Conservation (phyloP, 352 stramenopile species). For the Pythium insidiosum region DNA sequence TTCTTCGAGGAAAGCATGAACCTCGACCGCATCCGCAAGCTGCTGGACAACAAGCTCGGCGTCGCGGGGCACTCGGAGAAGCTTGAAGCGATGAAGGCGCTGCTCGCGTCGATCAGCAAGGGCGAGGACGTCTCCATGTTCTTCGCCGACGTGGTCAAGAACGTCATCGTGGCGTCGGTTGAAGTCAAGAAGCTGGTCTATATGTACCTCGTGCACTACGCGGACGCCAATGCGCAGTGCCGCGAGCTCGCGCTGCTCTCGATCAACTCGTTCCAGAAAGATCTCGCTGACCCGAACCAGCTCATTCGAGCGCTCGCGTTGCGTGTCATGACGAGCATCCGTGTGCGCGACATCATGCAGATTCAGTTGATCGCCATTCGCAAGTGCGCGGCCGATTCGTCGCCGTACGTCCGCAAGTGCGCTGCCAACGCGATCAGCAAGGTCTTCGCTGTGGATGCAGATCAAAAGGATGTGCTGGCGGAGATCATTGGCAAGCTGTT, state of each 20-base stretch:
- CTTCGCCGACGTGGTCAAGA: constrained; percentile 97
- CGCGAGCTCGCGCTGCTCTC: constrained; percentile 94
- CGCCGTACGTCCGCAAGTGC: constrained; percentile 97
- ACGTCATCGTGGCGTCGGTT: constrained; percentile 90
- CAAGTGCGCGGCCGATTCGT: constrained; percentile 88
- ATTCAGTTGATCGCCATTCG: constrained; percentile 97
- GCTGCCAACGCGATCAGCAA: constrained; percentile 95
- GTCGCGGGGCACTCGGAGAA: constrained; percentile 83
- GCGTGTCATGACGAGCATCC: constrained; percentile 96
- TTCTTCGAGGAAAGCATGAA: constrained; percentile 98
- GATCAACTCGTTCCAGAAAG: constrained; percentile 99
- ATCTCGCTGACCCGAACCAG: constrained; percentile 93
- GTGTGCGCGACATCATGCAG: constrained; percentile 97
- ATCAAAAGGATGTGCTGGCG: constrained; percentile 87
- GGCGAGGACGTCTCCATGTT: constrained; percentile 96
- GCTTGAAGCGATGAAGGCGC: constrained; percentile 97
- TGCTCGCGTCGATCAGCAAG: constrained; percentile 96
- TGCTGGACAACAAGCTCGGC: constrained; percentile 87
- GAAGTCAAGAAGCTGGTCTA: constrained; percentile 99
- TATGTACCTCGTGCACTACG: constrained; percentile 99
- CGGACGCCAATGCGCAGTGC: constrained; percentile 92
- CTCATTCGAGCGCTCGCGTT: constrained; percentile 91
- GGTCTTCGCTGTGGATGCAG: constrained; percentile 84
- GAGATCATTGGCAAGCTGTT: constrained; percentile 93
- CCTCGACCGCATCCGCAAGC: constrained; percentile 77